phyloP scores from a whole-genome alignment of 495 filamentous ascomycete species.

The Poronia punctata region DNA sequence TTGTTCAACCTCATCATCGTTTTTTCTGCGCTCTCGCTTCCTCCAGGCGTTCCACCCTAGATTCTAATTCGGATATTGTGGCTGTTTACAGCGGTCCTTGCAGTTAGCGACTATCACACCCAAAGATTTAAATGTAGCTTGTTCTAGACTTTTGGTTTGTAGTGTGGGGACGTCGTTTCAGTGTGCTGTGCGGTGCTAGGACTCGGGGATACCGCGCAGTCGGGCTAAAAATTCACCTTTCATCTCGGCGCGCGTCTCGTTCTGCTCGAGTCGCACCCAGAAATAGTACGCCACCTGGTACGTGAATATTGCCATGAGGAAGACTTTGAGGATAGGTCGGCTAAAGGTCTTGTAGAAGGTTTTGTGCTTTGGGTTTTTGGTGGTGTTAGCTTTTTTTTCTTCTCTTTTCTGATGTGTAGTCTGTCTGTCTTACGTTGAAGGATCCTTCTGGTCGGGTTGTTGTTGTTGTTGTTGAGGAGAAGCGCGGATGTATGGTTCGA shows the following conservation, averaged over 20 bases:
- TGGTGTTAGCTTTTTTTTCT: not conserved
- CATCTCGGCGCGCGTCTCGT: conserved; percentile 60
- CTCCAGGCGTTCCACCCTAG: conserved; percentile 24
- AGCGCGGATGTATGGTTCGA: too few species aligned
- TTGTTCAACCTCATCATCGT: too few species aligned
- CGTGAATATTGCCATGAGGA: conserved; percentile 77
- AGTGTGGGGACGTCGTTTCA: not conserved
- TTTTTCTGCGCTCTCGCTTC: conserved; percentile 12
- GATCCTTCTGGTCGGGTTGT: conserved; percentile 9
- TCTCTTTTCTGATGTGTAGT: not conserved
- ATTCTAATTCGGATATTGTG: conserved; percentile 25
- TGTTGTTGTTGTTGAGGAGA: conserved; percentile 12
- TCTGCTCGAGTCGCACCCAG: conserved; percentile 81
- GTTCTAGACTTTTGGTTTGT: too few species aligned
- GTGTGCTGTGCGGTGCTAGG: not conserved
- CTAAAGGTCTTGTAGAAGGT: conserved; percentile 73
- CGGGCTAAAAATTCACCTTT: conserved; percentile 27
- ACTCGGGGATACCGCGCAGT: not conserved
- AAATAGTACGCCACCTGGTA: conserved; percentile 81
- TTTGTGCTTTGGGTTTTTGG: conserved; percentile 36
- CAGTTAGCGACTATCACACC: conserved; percentile 10
- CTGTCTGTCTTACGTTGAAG: conserved; percentile 13
- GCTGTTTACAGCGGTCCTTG: conserved; percentile 12
- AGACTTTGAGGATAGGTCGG: conserved; percentile 74
- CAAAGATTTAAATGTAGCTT: too few species aligned